Evolutionary conservation across 129 eudicot species (phyloP).

Genomic region (Dittrichia graveolens): DNA sequence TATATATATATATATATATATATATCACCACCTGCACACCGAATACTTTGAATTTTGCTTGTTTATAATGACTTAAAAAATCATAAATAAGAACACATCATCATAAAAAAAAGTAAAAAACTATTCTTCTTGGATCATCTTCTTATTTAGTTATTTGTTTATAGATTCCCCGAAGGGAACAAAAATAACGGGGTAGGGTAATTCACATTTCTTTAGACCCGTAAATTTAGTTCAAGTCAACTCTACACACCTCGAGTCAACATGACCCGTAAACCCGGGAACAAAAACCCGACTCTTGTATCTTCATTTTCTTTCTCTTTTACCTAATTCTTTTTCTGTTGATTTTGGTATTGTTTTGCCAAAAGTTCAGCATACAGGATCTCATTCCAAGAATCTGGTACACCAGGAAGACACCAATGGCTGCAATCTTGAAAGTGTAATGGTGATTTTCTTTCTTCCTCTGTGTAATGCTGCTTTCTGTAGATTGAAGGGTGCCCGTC

Average conservation of each 20-base stretch:
- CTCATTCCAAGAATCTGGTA: constrained; percentile 97
- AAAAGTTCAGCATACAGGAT: constrained; percentile 71
- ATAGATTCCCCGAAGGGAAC: constrained; percentile 28
- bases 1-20: no score
- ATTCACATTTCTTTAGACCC: constrained; percentile 35
- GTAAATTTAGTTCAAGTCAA: constrained; percentile 14
- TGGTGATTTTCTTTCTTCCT: constrained; percentile 49
- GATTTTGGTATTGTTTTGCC: constrained; percentile 43
- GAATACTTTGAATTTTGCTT: constrained; percentile 31
- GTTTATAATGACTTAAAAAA: neutral
- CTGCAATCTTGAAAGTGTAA: constrained; percentile 78
- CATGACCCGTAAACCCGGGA: no score
- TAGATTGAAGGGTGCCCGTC: constrained; percentile 95
- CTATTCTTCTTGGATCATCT: constrained; percentile 32
- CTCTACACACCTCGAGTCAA: constrained; percentile 12
- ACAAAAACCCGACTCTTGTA: no score
- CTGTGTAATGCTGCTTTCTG: constrained; percentile 50
- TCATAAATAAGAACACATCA: constrained; percentile 10
- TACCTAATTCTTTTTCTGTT: constrained; percentile 31
- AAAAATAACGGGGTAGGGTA: constrained; percentile 31
- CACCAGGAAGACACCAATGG: constrained; percentile 99
- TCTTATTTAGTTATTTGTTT: constrained; percentile 34
- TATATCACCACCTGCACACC: constrained; percentile 21
- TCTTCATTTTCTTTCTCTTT: constrained; percentile 30
- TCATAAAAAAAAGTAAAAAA: constrained; percentile 5